Percentiles rank a stretch among this genome's conserved stretches.
Evolutionary conservation across 1,139 yeast genomes (phyloP).

Genomic region (Geotrichum histeridarum): DNA sequence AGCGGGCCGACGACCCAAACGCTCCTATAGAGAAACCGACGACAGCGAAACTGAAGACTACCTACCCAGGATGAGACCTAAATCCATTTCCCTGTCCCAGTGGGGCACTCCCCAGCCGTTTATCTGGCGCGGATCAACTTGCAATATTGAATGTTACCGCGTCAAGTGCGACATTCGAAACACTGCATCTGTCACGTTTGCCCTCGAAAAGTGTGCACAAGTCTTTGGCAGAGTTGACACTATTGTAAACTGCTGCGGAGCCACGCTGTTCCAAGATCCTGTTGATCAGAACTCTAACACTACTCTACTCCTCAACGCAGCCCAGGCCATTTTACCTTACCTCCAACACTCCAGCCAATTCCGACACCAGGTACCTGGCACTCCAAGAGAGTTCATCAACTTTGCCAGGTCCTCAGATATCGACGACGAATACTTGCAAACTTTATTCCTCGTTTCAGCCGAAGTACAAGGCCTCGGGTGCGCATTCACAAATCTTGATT

Average conservation of each 20-base stretch:
- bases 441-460: no score
- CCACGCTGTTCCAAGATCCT: neutral
- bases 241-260: conserved; percentile 13
- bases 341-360: neutral
- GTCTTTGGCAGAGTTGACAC: conserved; percentile 14
- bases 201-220: conserved; percentile 6
- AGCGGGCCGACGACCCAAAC: neutral
- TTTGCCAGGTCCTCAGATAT: neutral
- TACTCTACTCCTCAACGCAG: neutral
- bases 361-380: neutral
- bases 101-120: no score
- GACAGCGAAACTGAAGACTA: neutral
- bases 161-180: conserved; percentile 10
- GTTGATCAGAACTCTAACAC: no score
- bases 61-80: neutral
- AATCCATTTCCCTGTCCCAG: neutral
- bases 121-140: no score
- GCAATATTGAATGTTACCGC: neutral
- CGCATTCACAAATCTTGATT: no score
- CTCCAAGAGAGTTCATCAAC: neutral
- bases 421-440: no score
- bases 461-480: no score
- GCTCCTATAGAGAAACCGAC: neutral
- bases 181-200: conserved; percentile 1
- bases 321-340: neutral